Evolutionary conservation across 1,139 yeast species (phyloP).

Genomic region (Arxiozyma bovina): DNA sequence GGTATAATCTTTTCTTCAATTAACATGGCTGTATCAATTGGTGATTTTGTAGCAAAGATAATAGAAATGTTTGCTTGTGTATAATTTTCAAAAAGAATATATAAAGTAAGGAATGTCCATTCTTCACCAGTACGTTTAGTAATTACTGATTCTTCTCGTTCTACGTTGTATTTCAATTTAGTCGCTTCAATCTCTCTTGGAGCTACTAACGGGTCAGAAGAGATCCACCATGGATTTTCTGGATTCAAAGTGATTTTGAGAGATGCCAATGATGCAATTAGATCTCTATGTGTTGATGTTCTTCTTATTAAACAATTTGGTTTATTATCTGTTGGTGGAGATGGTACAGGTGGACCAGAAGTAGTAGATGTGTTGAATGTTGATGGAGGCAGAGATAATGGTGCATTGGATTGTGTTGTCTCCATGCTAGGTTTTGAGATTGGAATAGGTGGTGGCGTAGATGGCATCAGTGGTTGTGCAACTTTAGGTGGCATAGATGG

Average conservation of each 20-base stretch:
- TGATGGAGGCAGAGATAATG: constrained; percentile 1
- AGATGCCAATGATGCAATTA: constrained; percentile 2
- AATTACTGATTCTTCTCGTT: constrained; percentile 52
- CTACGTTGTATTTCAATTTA: constrained; percentile 41
- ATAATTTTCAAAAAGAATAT: constrained; percentile 64
- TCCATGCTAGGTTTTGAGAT: not conserved
- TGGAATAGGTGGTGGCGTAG: not conserved
- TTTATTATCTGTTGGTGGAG: constrained; percentile 1
- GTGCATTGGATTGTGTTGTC: not conserved
- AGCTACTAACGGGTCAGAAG: constrained; percentile 38
- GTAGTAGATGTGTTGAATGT: constrained; percentile 10
- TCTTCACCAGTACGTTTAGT: constrained; percentile 49
- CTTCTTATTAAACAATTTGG: constrained; percentile 3
- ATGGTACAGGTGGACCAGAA: constrained; percentile 13
- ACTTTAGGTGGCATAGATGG: not conserved
- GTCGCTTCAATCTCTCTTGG: constrained; percentile 45
- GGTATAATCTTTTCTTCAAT: constrained; percentile 15
- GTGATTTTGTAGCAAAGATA: constrained; percentile 48
- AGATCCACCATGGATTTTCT: constrained; percentile 30
- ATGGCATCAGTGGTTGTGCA: constrained; percentile 1
- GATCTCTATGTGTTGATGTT: constrained; percentile 5
- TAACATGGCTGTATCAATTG: constrained; percentile 41
- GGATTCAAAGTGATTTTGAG: constrained; percentile 30
- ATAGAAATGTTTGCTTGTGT: constrained; percentile 51
- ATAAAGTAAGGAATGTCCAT: constrained; percentile 54